phyloP scores from a whole-genome alignment of 768 basidiomycete genomes.

The Naganishia friedmannii region DNA sequence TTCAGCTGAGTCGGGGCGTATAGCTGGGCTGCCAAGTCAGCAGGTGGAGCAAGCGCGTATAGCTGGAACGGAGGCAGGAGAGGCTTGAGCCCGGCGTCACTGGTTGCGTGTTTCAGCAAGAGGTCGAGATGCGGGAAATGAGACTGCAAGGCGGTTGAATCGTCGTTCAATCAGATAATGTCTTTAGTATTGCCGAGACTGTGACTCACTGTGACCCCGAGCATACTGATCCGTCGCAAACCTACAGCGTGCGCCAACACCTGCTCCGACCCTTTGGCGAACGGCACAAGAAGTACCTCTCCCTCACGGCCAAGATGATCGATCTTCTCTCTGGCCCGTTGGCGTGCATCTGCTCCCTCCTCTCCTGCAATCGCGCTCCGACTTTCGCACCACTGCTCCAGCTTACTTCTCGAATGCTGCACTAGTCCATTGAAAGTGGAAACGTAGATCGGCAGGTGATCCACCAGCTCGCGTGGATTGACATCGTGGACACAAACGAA shows the following conservation, averaged over 20 bases:
- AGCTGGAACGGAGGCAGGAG: constrained; percentile 30
- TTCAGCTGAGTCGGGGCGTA: constrained; percentile 29
- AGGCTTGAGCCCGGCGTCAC: constrained; percentile 18
- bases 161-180: too few relatives aligned
- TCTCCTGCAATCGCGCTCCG: not conserved
- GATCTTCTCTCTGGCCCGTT: constrained; percentile 25
- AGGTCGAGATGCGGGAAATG: constrained; percentile 39
- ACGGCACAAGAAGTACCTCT: constrained; percentile 46
- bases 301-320: constrained; percentile 23
- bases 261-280: constrained; percentile 41
- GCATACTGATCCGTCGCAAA: constrained; percentile 44
- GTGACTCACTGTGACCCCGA: constrained; percentile 44
- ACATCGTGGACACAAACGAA: constrained; percentile 45
- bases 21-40: not conserved
- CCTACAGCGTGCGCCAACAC: constrained; percentile 45
- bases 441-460: constrained; percentile 46
- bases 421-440: constrained; percentile 48
- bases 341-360: not conserved
- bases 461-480: constrained; percentile 42
- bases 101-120: constrained; percentile 37
- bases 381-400: constrained; percentile 10
- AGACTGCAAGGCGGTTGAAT: constrained; percentile 34
- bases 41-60: constrained; percentile 5
- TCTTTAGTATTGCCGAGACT: too few relatives aligned
- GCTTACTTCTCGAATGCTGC: constrained; percentile 15